These are phyloP conservation scores for Phymatotrichopsis omnivora DNA, from an alignment of 2,329 filamentous ascomycete genomes.

Conservation along the genomic window DNA sequence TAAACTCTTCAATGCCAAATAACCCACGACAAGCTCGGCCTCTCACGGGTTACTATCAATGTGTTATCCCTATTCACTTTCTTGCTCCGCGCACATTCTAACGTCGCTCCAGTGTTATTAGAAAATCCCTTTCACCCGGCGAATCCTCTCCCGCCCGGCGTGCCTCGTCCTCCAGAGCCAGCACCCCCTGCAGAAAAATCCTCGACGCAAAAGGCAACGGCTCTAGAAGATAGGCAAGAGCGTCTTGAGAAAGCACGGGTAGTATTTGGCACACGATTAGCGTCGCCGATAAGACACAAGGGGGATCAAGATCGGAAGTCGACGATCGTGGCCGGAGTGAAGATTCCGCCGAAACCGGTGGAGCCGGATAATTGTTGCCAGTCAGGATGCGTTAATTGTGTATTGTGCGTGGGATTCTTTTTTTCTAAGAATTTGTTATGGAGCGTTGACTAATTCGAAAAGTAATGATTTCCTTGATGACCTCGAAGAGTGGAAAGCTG, in stretches of 20 bases:
- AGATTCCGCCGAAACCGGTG: conserved; percentile 69
- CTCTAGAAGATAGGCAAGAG: conserved; percentile 4
- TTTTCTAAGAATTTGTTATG: not conserved
- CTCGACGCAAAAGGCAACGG: not conserved
- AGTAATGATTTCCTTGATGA: conserved; percentile 63
- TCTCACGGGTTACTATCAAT: conserved; percentile 28
- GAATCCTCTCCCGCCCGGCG: conserved; percentile 25
- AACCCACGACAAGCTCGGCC: conserved; percentile 26
- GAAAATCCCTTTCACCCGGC: conserved; percentile 24
- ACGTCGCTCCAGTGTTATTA: conserved; percentile 22
- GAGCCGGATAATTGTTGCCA: conserved; percentile 99
- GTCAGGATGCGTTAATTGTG: conserved; percentile 95
- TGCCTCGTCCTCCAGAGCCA: not conserved
- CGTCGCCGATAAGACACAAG: conserved; percentile 59
- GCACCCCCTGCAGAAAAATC: not conserved
- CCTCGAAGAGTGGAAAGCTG: conserved; percentile 73
- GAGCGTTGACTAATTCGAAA: not conserved
- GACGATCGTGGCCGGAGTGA: conserved; percentile 62
- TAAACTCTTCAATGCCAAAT: too few species aligned
- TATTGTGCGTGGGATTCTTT: conserved; percentile 56
- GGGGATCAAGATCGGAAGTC: conserved; percentile 51
- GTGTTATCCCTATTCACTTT: conserved; percentile 9
- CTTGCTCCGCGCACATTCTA: conserved; percentile 3
- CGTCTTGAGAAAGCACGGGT: conserved; percentile 35
- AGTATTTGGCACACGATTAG: conserved; percentile 71